These are phyloP conservation scores for Metrosideros polymorpha DNA, from an alignment of 441 rosid genomes.

Conservation along the genomic window DNA sequence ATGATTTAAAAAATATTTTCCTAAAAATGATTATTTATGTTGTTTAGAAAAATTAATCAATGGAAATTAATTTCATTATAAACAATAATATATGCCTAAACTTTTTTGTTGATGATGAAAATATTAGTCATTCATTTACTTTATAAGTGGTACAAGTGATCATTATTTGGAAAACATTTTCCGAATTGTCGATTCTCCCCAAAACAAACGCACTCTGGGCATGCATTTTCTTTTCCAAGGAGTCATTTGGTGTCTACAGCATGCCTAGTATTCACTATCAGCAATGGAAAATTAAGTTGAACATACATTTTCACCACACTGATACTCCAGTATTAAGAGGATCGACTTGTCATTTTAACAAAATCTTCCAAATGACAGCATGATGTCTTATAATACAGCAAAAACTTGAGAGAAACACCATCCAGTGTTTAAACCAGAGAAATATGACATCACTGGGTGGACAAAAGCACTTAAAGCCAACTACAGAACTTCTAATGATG, in stretches of 20 bases:
- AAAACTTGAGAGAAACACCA: neutral
- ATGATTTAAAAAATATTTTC: neutral
- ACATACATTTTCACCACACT: neutral
- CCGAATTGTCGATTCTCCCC: neutral
- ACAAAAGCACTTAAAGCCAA: neutral
- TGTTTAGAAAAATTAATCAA: neutral
- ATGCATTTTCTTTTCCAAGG: accelerated
- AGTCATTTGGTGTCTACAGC: neutral
- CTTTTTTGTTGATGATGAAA: neutral
- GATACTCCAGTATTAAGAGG: neutral
- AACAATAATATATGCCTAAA: neutral
- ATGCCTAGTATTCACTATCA: neutral
- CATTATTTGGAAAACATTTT: neutral
- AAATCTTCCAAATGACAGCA: neutral
- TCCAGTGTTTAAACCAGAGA: neutral
- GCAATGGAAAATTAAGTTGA: neutral
- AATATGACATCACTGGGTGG: neutral
- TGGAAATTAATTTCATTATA: neutral
- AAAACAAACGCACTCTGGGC: neutral
- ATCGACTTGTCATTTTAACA: neutral
- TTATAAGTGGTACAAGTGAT: neutral
- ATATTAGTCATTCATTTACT: neutral
- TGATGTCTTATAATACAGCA: neutral
- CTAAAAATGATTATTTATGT: neutral
- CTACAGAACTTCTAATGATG: neutral